phyloP scores from a whole-genome alignment of 148 eudicot genomes.

The Vaccinium corymbosum region DNA sequence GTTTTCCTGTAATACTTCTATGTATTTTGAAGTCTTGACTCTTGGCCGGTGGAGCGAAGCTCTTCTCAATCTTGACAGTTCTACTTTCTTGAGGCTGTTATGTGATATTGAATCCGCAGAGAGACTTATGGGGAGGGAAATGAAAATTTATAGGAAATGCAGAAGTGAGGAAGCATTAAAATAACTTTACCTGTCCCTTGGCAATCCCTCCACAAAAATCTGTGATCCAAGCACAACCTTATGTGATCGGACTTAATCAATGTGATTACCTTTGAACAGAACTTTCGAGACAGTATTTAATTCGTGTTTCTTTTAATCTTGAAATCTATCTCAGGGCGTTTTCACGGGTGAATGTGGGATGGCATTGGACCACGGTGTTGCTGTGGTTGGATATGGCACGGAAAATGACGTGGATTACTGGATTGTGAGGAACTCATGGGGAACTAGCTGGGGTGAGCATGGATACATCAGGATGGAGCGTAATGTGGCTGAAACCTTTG shows the following conservation, averaged over 20 bases:
- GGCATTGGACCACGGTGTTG: slow-evolving; percentile 80
- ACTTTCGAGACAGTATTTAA: neutral
- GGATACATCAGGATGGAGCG: slow-evolving; percentile 78
- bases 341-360: slow-evolving; percentile 73
- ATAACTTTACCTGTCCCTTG: too few relatives aligned
- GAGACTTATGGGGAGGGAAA: too few relatives aligned
- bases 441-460: slow-evolving; percentile 70
- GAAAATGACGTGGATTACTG: slow-evolving; percentile 69
- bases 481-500: slow-evolving; percentile 25
- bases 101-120: neutral
- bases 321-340: slow-evolving; percentile 49
- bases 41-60: neutral
- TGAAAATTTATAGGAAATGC: too few relatives aligned
- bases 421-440: slow-evolving; percentile 98
- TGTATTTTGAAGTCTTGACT: neutral
- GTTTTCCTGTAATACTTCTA: neutral
- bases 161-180: too few relatives aligned
- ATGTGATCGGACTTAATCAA: neutral
- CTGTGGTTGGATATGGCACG: slow-evolving; percentile 70
- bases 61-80: neutral
- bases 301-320: neutral
- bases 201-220: too few relatives aligned
- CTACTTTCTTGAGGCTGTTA: neutral
- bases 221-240: neutral
- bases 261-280: neutral